Evolutionary conservation across 495 filamentous ascomycete species (phyloP).

Genomic region (Schizothecium vesticola): DNA sequence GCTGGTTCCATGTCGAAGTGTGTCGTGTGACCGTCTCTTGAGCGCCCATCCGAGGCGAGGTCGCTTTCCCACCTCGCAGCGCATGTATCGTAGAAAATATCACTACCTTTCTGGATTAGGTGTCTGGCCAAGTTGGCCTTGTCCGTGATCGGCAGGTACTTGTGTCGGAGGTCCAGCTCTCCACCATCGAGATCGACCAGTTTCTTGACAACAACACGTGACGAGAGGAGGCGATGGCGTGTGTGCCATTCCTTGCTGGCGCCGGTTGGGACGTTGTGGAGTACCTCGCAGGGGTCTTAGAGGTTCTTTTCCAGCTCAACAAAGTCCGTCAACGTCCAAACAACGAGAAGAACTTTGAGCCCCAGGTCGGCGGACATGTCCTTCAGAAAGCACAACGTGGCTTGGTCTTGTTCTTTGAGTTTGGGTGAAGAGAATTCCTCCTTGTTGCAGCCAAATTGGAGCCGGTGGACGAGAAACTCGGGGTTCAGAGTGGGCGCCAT

Average conservation of each 20-base stretch:
- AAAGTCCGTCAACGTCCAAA: not conserved
- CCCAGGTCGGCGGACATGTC: not conserved
- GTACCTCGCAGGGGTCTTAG: not conserved
- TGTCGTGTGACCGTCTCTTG: too few species aligned
- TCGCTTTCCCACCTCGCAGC: too few species aligned
- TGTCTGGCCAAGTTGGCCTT: not conserved
- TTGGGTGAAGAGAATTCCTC: too few species aligned
- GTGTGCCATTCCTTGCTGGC: not conserved
- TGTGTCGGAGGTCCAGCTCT: not conserved
- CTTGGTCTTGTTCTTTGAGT: too few species aligned
- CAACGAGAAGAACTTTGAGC: not conserved
- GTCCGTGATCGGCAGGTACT: not conserved
- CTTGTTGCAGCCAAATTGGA: not conserved
- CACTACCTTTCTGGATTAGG: not conserved
- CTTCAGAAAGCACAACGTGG: not conserved
- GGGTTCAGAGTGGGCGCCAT: too few species aligned
- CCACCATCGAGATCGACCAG: not conserved
- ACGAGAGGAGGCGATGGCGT: too few species aligned
- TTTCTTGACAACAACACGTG: not conserved
- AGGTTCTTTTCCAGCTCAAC: not conserved
- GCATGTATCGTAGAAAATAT: not conserved
- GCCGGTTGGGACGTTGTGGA: not conserved
- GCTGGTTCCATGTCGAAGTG: too few species aligned
- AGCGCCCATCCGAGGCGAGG: too few species aligned
- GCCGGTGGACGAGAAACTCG: too few species aligned